Conservation (phyloP, 2,329 filamentous ascomycete species). For the Trichocomaceae sp. region DNA sequence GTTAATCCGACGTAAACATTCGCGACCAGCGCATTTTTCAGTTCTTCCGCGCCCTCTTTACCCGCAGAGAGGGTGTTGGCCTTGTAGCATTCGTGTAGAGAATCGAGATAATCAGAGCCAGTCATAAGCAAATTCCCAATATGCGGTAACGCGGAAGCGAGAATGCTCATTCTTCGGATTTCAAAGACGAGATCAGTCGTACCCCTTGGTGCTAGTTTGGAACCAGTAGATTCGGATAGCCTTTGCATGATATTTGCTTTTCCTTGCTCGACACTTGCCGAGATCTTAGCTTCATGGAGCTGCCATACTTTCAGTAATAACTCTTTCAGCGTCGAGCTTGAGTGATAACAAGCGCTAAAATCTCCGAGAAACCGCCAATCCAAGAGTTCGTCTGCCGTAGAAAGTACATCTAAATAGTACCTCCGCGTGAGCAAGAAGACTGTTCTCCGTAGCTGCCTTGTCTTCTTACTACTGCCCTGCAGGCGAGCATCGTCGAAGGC, state of each 20-base stretch:
- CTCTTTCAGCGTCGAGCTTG: slow-evolving; percentile 49
- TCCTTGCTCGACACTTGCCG: slow-evolving; percentile 31
- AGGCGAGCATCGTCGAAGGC: slow-evolving; percentile 28
- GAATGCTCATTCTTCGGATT: slow-evolving; percentile 33
- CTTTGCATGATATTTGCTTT: slow-evolving; percentile 29
- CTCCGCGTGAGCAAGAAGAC: slow-evolving; percentile 60
- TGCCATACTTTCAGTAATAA: slow-evolving; percentile 48
- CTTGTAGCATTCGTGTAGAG: slow-evolving; percentile 47
- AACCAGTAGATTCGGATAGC: slow-evolving; percentile 16
- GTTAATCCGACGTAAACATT: slow-evolving; percentile 69
- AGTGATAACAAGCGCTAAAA: slow-evolving; percentile 60
- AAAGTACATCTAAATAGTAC: slow-evolving; percentile 43
- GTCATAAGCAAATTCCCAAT: slow-evolving; percentile 62
- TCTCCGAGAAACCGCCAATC: slow-evolving; percentile 64
- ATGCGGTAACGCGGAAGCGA: slow-evolving; percentile 36
- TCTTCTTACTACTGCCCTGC: slow-evolving; percentile 19
- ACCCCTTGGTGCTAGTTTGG: slow-evolving; percentile 11
- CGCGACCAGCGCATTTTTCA: slow-evolving; percentile 63
- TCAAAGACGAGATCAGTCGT: slow-evolving; percentile 19
- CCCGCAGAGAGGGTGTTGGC: slow-evolving; percentile 18
- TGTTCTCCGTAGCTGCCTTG: slow-evolving; percentile 51
- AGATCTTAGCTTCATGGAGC: slow-evolving; percentile 27
- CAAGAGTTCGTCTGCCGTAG: slow-evolving; percentile 45
- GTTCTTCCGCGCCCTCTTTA: slow-evolving; percentile 46
- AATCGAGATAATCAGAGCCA: slow-evolving; percentile 82